These are phyloP conservation scores for Peribolospora kevripleyi DNA, from an alignment of 768 basidiomycete species.

Conservation along the genomic window DNA sequence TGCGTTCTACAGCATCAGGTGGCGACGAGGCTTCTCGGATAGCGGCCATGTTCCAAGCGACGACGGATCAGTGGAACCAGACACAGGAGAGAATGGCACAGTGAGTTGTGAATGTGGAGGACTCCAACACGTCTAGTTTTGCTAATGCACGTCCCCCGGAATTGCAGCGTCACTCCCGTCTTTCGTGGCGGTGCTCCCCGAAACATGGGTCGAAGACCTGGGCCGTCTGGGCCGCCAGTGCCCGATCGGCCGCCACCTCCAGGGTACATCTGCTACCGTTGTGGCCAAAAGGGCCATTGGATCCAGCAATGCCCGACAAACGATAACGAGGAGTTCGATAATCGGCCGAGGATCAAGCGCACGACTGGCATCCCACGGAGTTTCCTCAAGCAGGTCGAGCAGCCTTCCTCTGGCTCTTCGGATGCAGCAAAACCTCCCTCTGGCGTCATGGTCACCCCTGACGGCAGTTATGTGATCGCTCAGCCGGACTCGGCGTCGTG, in stretches of 20 bases:
- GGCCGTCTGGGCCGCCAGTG: constrained; percentile 27
- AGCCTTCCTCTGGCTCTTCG: constrained; percentile 28
- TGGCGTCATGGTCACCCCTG: constrained; percentile 95
- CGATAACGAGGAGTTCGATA: constrained; percentile 80
- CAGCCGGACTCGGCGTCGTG: constrained; percentile 91
- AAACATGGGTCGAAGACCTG: constrained; percentile 21
- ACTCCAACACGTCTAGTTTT: not conserved
- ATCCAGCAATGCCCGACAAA: constrained; percentile 98
- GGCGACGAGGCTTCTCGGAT: constrained; percentile 83
- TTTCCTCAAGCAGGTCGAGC: constrained; percentile 88
- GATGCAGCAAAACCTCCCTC: constrained; percentile 36
- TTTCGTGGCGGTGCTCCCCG: constrained; percentile 18
- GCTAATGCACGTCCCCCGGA: constrained; percentile 21
- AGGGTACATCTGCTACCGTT: constrained; percentile 95
- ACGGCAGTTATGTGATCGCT: constrained; percentile 91
- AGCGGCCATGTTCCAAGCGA: constrained; percentile 93
- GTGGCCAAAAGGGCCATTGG: constrained; percentile 99
- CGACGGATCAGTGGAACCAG: constrained; percentile 89
- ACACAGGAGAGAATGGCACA: constrained; percentile 98
- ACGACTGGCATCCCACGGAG: constrained; percentile 96
- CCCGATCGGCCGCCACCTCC: constrained; percentile 51
- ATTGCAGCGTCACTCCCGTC: constrained; percentile 27
- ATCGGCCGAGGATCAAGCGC: constrained; percentile 81
- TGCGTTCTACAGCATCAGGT: constrained; percentile 18
- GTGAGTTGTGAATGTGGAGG: constrained; percentile 37